Evolutionary conservation across 805 yeast genomes (phyloP).

Genomic region (Metschnikowia matae): DNA sequence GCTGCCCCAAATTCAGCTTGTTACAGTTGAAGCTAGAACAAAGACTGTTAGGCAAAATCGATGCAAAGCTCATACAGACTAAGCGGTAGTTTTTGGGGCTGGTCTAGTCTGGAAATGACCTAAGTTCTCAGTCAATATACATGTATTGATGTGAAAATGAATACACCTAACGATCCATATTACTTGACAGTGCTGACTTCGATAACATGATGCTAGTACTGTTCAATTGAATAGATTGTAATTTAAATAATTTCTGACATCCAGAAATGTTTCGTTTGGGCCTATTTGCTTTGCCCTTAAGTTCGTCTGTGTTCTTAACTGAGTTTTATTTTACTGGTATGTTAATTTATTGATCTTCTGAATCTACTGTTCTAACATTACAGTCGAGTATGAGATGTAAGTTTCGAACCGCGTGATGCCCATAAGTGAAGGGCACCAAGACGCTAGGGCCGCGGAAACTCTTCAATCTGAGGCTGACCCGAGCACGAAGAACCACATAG

Average conservation of each 20-base stretch:
- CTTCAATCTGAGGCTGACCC: constrained; percentile 82
- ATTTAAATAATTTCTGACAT: no score
- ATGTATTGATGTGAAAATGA: background rate
- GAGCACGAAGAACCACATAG: constrained; percentile 72
- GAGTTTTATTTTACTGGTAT: no score
- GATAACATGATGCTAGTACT: no score
- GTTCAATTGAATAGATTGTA: no score
- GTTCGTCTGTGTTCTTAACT: no score
- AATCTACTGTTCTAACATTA: no score
- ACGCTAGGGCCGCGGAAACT: constrained; percentile 55
- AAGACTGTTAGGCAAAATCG: constrained; percentile 50
- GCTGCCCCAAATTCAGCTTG: constrained; percentile 73
- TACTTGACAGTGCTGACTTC: no score
- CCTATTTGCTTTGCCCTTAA: no score
- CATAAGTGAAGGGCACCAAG: constrained; percentile 40
- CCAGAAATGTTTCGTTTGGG: no score
- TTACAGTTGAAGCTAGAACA: constrained; percentile 64
- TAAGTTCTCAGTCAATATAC: no score
- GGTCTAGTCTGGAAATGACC: no score
- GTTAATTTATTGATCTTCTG: no score
- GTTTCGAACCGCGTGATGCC: constrained; percentile 72
- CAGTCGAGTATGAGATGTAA: constrained; percentile 35
- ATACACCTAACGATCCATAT: background rate
- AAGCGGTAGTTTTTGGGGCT: background rate
- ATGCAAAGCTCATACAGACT: constrained; percentile 46